These are phyloP conservation scores for Xerocomellus dryophilus DNA, from an alignment of 768 basidiomycete genomes.

Conservation along the genomic window DNA sequence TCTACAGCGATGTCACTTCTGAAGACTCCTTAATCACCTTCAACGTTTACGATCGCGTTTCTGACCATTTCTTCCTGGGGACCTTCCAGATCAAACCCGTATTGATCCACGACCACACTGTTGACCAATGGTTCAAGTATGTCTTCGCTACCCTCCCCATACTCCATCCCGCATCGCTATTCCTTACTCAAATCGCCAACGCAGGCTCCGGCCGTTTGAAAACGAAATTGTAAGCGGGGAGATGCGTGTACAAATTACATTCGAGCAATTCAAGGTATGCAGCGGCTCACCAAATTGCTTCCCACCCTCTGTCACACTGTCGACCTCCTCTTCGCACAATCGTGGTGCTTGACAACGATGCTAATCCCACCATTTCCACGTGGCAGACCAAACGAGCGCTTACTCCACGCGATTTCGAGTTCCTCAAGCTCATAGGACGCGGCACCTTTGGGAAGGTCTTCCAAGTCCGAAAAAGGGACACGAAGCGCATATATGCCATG, in stretches of 20 bases:
- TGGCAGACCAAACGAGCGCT: constrained; percentile 77
- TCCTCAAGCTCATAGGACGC: constrained; percentile 96
- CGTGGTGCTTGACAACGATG: constrained; percentile 18
- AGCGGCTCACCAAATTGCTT: constrained; percentile 16
- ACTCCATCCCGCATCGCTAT: constrained; percentile 7
- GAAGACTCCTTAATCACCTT: constrained; percentile 79
- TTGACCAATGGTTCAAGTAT: constrained; percentile 97
- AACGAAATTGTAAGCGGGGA: constrained; percentile 87
- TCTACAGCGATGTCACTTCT: constrained; percentile 85
- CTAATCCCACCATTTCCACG: constrained; percentile 18
- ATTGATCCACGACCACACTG: constrained; percentile 87
- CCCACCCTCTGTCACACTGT: constrained; percentile 25
- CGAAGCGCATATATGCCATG: constrained; percentile 99
- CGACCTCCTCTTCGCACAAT: constrained; percentile 24
- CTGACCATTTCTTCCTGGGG: constrained; percentile 87
- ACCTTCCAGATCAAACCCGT: constrained; percentile 88
- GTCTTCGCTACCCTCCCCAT: constrained; percentile 33
- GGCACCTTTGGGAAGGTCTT: constrained; percentile 99
- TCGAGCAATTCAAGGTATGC: constrained; percentile 81
- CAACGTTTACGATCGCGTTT: constrained; percentile 87
- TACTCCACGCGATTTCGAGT: constrained; percentile 95
- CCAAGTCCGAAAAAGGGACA: constrained; percentile 97
- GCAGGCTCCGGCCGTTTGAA: constrained; percentile 70
- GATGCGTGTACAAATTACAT: constrained; percentile 91
- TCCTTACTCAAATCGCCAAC: constrained; percentile 14